Base-by-base conservation (phyloP, 164 flowering plant species). In the Pachysandra terminalis region DNA sequence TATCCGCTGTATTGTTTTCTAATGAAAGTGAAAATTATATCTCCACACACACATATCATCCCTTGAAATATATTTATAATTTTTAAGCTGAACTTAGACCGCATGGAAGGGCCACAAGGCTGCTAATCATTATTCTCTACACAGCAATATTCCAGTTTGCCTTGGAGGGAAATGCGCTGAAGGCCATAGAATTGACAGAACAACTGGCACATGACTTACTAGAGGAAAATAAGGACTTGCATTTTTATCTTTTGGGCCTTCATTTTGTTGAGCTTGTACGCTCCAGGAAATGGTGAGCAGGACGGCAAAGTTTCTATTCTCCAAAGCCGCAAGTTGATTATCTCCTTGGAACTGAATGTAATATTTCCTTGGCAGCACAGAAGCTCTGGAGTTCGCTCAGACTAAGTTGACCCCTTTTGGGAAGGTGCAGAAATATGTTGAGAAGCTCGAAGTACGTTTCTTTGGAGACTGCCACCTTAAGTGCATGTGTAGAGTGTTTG, bases 371-470 rank as follows among this genome's bases (percentile, higher is more conserved):
- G 87, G 79, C 97, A 96, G 99, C 83, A 75, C 87, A 77, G 98
- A 96, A 82, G 98, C 99, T 69, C 68, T 93, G 74, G 92, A 87
- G 71, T 96, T 93, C 80, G 99, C 98, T 66, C 90, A 84, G 71
- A 73, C 77, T 45, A 83, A 84, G 76, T 75, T 96, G 82, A 80
- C 90, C 55, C 86, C 93, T 41, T 96, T 96, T 73, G 96, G 99
- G 65, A 85, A 80, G 66, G 84, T 78, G 76, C 84, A 90, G 57
- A 87, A 84, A 71, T 90, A 80, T 80, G 81, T 89, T 5, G 83
- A 77, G 75, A 96, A 93, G 80, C 87, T 96, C 71, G 95, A 91
- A 76, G 99, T 91, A 86, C 52, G 85, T 74, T 59, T 40, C 24
- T 19, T 49, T 32, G 21, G n/a, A 14, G 19, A 57, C 15, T 52